Percentiles rank a stretch among this genome's conserved stretches.
These are phyloP conservation scores for Mortierella sp. DNA, from an alignment of 371 early-diverging fungal species.

Conservation along the genomic window DNA sequence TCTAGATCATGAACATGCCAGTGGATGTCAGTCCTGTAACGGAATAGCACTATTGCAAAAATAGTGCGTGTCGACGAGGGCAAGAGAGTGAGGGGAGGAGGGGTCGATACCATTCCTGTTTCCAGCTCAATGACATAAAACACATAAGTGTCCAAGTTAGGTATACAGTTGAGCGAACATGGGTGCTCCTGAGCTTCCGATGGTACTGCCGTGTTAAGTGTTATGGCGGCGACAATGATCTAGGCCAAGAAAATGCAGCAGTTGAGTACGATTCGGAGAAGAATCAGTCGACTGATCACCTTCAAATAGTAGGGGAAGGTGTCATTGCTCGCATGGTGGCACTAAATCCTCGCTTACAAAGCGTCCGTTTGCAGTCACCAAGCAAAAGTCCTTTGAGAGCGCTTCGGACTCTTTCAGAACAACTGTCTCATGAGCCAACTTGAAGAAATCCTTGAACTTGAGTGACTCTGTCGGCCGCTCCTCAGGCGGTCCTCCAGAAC, in stretches of 20 bases:
- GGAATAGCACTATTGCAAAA: too few relatives aligned
- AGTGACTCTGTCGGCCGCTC: conserved; percentile 27
- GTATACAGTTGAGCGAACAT: conserved; percentile 56
- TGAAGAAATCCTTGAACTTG: conserved; percentile 54
- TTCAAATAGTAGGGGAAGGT: too few relatives aligned
- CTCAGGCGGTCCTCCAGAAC: conserved; percentile 40
- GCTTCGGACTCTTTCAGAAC: conserved; percentile 59
- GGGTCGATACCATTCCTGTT: conserved; percentile 62
- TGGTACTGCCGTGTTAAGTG: conserved; percentile 31
- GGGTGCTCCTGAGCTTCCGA: conserved; percentile 57
- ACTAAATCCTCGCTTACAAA: too few relatives aligned
- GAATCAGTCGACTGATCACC: too few relatives aligned
- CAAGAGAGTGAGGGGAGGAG: too few relatives aligned
- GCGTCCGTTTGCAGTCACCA: conserved; percentile 60
- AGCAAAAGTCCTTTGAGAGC: conserved; percentile 67
- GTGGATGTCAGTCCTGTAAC: background rate
- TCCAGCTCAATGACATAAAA: conserved; percentile 66
- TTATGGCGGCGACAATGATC: conserved; percentile 49
- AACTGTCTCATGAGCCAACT: conserved; percentile 54
- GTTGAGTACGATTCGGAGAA: background rate
- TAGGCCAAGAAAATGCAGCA: conserved; percentile 1
- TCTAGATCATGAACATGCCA: conserved; percentile 41
- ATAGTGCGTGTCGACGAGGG: too few relatives aligned
- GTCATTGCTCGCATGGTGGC: too few relatives aligned
- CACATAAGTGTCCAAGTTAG: conserved; percentile 60